These are phyloP conservation scores for Kwoniella heveanensis DNA, from an alignment of 768 basidiomycete genomes.

Conservation along the genomic window DNA sequence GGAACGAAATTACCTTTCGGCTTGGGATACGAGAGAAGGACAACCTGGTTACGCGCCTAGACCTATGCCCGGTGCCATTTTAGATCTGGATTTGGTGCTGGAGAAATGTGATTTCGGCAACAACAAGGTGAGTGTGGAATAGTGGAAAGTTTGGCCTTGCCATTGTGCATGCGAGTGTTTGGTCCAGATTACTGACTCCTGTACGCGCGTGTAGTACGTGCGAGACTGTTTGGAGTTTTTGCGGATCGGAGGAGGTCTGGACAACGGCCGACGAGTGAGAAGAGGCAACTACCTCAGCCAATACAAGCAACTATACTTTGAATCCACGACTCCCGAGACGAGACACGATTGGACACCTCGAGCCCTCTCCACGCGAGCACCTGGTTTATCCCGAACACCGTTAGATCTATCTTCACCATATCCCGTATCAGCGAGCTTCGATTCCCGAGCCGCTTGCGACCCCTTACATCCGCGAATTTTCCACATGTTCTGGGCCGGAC, in stretches of 20 bases:
- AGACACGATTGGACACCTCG: slow-evolving; percentile 45
- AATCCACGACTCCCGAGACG: slow-evolving; percentile 59
- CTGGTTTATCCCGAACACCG: slow-evolving; percentile 39
- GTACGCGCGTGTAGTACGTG: slow-evolving; percentile 70
- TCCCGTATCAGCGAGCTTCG: slow-evolving; percentile 39
- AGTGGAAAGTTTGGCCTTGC: background rate
- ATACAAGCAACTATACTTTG: slow-evolving; percentile 87
- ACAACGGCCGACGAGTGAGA: slow-evolving; percentile 73
- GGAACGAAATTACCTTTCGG: slow-evolving; percentile 73
- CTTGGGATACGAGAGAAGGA: slow-evolving; percentile 33
- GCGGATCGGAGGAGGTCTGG: slow-evolving; percentile 84
- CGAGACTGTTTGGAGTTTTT: slow-evolving; percentile 94
- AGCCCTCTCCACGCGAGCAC: slow-evolving; percentile 24
- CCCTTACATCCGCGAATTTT: slow-evolving; percentile 82
- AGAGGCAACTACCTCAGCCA: slow-evolving; percentile 71
- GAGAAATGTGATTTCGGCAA: slow-evolving; percentile 88
- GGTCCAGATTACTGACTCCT: slow-evolving; percentile 2
- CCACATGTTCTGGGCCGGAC: slow-evolving; percentile 99
- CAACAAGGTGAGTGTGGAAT: slow-evolving; percentile 56
- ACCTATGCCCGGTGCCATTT: slow-evolving; percentile 77
- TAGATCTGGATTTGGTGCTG: slow-evolving; percentile 88
- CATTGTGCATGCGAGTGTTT: no score
- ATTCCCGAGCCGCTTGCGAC: slow-evolving; percentile 66
- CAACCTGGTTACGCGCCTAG: slow-evolving; percentile 77
- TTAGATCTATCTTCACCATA: slow-evolving; percentile 44